Conservation (phyloP, 345 rosid genomes). For the Pistacia vera region DNA sequence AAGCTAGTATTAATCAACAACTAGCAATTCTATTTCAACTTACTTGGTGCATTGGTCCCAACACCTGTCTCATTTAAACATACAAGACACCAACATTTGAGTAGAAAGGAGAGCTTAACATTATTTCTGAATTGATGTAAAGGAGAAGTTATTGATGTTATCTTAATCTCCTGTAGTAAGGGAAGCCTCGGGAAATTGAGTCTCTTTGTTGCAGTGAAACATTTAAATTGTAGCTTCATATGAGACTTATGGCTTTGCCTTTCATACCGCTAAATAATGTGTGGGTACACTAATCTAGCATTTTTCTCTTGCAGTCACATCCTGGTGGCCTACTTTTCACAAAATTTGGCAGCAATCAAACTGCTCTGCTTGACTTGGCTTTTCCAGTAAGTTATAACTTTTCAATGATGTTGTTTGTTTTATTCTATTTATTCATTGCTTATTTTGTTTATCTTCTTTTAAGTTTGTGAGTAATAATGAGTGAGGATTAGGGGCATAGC, state of each 20-base stretch:
- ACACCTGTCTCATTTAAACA: not conserved
- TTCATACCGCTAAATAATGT: not conserved
- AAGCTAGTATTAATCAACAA: not conserved
- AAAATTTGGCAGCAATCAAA: constrained; percentile 81
- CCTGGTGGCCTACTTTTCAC: constrained; percentile 87
- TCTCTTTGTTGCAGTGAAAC: not conserved
- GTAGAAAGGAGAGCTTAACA: not conserved
- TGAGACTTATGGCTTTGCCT: not conserved
- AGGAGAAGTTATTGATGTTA: not conserved
- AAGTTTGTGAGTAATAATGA: not conserved
- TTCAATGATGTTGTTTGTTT: not conserved
- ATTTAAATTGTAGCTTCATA: not conserved
- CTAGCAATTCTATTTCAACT: not conserved
- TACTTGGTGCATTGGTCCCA: not conserved
- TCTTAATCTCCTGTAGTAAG: not conserved
- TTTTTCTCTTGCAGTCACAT: constrained; percentile 70
- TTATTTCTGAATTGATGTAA: not conserved
- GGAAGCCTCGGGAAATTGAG: not conserved
- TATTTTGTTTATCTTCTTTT: constrained; percentile 7
- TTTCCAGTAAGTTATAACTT: constrained; percentile 60
- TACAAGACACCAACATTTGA: not conserved
- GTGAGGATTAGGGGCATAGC: not conserved
- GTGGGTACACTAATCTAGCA: not conserved
- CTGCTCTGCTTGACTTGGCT: constrained; percentile 86
- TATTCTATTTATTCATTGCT: not conserved